Percentiles rank a stretch among this genome's conserved stretches.
Conservation (phyloP, 371 early-diverging fungal species). For the Massospora cicadina region DNA sequence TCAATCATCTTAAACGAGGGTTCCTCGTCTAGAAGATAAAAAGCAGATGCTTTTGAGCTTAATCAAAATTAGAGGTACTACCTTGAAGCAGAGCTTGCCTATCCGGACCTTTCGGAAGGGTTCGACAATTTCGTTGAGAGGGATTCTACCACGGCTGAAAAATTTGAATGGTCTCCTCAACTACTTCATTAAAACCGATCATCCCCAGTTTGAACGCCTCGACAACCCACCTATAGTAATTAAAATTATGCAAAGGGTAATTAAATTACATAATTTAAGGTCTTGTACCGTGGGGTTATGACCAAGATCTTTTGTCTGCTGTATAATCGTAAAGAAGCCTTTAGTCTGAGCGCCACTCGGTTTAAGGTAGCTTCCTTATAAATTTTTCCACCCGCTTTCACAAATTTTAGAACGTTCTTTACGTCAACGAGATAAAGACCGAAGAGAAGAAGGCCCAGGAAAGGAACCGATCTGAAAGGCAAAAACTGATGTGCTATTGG, state of each 20-base stretch:
- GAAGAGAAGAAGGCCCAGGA: conserved; percentile 23
- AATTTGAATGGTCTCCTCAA: conserved; percentile 65
- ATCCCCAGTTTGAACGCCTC: conserved; percentile 4
- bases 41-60: too few relatives aligned
- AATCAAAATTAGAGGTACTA: conserved; percentile 54
- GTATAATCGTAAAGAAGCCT: conserved; percentile 47
- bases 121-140: conserved; percentile 41
- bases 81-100: conserved; percentile 29
- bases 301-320: conserved; percentile 69
- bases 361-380: conserved; percentile 26
- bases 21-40: too few relatives aligned
- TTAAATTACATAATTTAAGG: conserved; percentile 8
- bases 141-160: conserved; percentile 35
- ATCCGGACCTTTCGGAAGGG: conserved; percentile 33
- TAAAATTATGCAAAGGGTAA: background rate
- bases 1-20: too few relatives aligned
- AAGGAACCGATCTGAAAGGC: conserved; percentile 24
- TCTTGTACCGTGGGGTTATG: conserved; percentile 67
- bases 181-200: conserved; percentile 23
- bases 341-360: conserved; percentile 59
- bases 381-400: background rate
- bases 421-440: conserved; percentile 52
- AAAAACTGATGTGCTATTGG: conserved; percentile 52
- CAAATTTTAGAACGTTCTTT: conserved; percentile 3
- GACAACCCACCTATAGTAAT: conserved; percentile 25